Base-by-base conservation (phyloP, 805 yeast species). In the Candida nemodendra region DNA sequence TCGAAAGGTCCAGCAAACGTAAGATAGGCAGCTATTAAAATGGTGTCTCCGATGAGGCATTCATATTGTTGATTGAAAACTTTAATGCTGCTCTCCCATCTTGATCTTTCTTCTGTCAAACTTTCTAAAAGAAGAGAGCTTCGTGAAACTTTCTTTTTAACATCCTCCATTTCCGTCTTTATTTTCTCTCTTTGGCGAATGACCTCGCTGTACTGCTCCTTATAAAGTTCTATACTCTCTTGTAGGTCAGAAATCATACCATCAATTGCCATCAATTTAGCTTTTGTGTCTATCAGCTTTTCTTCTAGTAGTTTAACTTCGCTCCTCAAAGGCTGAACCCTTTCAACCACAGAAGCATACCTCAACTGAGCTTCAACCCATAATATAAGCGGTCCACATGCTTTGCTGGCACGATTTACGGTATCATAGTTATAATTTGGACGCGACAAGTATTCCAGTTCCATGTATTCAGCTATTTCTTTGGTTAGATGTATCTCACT, bases 341-440 rank as follows among this genome's bases (percentile, higher is more conserved):
- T 74, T 25, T 84, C 83, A 30, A 87, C 63, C 16, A 89, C 83
- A 2, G 75, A 54, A 0, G 91, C 75, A 54, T 83, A 91, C n/a
- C 71, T 66, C n/a, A 89, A 68, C 47, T 91, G 97, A 0, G 98
- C 97, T 37, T 72, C 71, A 0, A 89, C 90, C 98, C 98, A 91
- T 44, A 80, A 81, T 14, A 84, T 54, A 24, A 91, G 64, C 0
- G 98, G 98, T 0, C 96, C 98, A 65, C 97, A 88, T 0, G 97
- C 97, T 54, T 85, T 88, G 59, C 95, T 84, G 4, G 98, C 98
- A 27, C 97, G 68, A 50, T 84, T 77, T 0, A 87, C 95, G 0
- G 84, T 64, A 32, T 81, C 89, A 50, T 64, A 83, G 27, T 76
- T 86, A 56, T 75, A 90, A 35, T 77, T 82, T 0, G 79, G 74